Evolutionary conservation across 768 basidiomycete species (phyloP).

Genomic region (Mrakia gelida): DNA sequence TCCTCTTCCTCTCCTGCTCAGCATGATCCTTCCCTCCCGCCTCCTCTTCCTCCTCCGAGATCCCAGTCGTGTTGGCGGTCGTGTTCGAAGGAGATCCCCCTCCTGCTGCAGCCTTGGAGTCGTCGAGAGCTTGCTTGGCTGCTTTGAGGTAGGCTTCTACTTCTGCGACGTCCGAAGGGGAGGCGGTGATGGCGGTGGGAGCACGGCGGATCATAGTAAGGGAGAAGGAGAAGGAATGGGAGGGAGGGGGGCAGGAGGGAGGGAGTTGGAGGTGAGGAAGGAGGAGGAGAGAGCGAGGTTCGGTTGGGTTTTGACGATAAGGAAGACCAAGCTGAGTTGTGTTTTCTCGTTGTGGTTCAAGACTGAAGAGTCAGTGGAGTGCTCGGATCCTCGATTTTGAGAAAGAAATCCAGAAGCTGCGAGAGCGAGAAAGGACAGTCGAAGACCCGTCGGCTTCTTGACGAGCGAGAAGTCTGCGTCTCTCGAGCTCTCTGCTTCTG

Average conservation of each 20-base stretch:
- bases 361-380: too few species aligned
- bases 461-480: too few species aligned
- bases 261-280: neutral
- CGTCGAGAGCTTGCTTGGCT: neutral
- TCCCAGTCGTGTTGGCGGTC: neutral
- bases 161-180: constrained; percentile 1
- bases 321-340: neutral
- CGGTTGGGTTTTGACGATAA: neutral
- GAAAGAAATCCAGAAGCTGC: too few species aligned
- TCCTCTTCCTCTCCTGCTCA: neutral
- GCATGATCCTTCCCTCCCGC: neutral
- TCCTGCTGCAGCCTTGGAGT: neutral
- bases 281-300: neutral
- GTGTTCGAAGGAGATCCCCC: neutral
- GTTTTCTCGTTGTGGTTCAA: neutral
- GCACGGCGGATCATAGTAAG: neutral
- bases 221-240: too few species aligned
- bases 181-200: constrained; percentile 1
- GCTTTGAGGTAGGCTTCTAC: constrained; percentile 4
- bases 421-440: too few species aligned
- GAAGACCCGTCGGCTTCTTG: too few species aligned
- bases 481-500: too few species aligned
- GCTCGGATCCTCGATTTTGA: too few species aligned
- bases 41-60: neutral
- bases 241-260: too few species aligned